A percentile compares a stretch with the other conserved stretches of the same genome.
phyloP scores from a whole-genome alignment of 805 yeast genomes.

The Lipomyces mesembrius region DNA sequence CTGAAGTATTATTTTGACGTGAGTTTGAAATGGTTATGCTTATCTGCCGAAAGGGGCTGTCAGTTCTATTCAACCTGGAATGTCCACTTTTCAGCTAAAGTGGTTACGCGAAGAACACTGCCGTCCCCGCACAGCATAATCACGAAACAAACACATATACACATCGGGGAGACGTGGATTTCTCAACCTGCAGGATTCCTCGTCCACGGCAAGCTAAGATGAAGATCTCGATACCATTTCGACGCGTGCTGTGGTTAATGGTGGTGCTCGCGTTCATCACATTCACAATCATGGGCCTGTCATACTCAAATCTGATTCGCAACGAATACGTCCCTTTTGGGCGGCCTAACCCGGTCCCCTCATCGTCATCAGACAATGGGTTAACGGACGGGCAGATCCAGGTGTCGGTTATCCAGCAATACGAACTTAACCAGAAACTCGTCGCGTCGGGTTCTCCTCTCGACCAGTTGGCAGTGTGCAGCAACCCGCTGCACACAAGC shows the following conservation, averaged over 20 bases:
- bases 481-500: conserved; percentile 8
- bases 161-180: too few relatives aligned
- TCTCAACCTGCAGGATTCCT: background rate
- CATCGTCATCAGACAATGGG: background rate
- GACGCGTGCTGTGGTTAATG: background rate
- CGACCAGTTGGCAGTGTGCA: conserved; percentile 10
- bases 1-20: too few relatives aligned
- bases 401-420: conserved; percentile 15
- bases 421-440: conserved; percentile 8
- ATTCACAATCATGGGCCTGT: background rate
- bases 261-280: background rate
- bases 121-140: too few relatives aligned
- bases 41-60: too few relatives aligned
- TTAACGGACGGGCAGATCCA: conserved; percentile 3
- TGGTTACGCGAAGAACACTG: too few relatives aligned
- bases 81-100: too few relatives aligned
- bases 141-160: too few relatives aligned
- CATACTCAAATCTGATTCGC: background rate
- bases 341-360: background rate
- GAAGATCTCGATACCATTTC: background rate
- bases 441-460: conserved; percentile 8
- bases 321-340: background rate
- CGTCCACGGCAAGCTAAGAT: background rate
- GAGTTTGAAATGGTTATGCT: too few relatives aligned
- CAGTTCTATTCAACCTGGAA: too few relatives aligned